Evolutionary conservation across 768 basidiomycete genomes (phyloP).

Genomic region (Xerocomellus intermedius): DNA sequence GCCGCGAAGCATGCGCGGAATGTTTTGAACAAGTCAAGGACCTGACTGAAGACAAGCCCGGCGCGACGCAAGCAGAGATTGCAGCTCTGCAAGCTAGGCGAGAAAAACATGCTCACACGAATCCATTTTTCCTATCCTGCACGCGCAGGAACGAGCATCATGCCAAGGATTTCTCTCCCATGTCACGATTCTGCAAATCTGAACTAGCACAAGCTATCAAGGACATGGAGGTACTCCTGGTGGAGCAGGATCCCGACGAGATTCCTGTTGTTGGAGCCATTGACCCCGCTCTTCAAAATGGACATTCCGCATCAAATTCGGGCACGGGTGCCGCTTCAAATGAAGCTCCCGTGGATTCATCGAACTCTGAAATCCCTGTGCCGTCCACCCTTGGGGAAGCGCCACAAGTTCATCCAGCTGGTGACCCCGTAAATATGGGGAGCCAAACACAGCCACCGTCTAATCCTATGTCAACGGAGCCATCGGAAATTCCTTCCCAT

Average conservation of each 20-base stretch:
- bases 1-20: slow-evolving; percentile 84
- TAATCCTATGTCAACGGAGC: slow-evolving; percentile 9
- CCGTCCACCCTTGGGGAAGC: slow-evolving; percentile 12
- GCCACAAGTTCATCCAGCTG: neutral
- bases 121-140: slow-evolving; percentile 75
- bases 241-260: slow-evolving; percentile 31
- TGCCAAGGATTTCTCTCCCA: slow-evolving; percentile 67
- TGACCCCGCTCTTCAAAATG: slow-evolving; percentile 29
- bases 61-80: slow-evolving; percentile 47
- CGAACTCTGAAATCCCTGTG: neutral
- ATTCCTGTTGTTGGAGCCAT: slow-evolving; percentile 24
- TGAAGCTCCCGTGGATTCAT: slow-evolving; percentile 10
- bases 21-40: slow-evolving; percentile 73
- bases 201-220: slow-evolving; percentile 66
- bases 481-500: slow-evolving; percentile 44
- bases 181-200: slow-evolving; percentile 67
- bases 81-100: slow-evolving; percentile 49
- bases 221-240: slow-evolving; percentile 63
- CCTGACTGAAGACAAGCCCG: slow-evolving; percentile 53
- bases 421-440: slow-evolving; percentile 1
- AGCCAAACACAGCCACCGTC: slow-evolving; percentile 4
- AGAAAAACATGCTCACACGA: slow-evolving; percentile 61
- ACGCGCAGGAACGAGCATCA: slow-evolving; percentile 70
- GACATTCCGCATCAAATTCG: slow-evolving; percentile 3
- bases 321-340: slow-evolving; percentile 1